Percentiles rank a stretch among this genome's conserved stretches.
phyloP scores from a whole-genome alignment of 2,329 filamentous ascomycete genomes.

The Fusarium sp. region DNA sequence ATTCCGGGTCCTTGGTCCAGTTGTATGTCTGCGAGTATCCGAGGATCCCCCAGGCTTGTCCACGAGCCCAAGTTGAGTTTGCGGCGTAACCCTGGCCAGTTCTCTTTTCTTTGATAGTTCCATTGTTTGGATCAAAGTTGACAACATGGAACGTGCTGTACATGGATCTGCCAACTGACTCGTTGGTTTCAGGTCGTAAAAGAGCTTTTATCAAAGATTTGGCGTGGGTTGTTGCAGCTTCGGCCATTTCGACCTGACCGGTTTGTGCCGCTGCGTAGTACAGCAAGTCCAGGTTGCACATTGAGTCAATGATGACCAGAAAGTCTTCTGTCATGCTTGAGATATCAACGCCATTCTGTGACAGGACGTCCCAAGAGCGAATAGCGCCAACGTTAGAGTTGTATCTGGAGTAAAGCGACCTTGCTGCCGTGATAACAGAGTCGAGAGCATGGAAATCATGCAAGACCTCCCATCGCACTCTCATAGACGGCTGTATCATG shows the following conservation, averaged over 20 bases:
- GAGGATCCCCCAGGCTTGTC: conserved; percentile 63
- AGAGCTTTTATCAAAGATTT: conserved; percentile 53
- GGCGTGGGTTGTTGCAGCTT: conserved; percentile 54
- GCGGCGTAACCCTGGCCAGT: conserved; percentile 62
- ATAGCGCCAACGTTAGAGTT: conserved; percentile 58
- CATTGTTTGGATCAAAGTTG: conserved; percentile 59
- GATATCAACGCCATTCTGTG: conserved; percentile 47
- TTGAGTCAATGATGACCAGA: conserved; percentile 57
- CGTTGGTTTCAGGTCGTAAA: conserved; percentile 51
- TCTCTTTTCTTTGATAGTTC: conserved; percentile 55
- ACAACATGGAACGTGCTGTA: conserved; percentile 60
- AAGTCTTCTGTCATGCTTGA: conserved; percentile 50
- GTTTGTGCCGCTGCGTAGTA: conserved; percentile 51
- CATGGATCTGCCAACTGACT: conserved; percentile 20
- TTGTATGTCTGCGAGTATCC: conserved; percentile 62
- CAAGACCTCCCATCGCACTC: conserved; percentile 60
- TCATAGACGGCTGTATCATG: conserved; percentile 62
- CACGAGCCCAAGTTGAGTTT: conserved; percentile 62
- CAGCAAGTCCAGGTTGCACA: conserved; percentile 54
- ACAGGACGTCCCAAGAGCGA: conserved; percentile 59
- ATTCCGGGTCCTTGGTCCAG: conserved; percentile 59
- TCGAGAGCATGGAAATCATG: conserved; percentile 53
- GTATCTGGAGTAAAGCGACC: conserved; percentile 56
- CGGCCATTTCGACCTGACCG: conserved; percentile 41
- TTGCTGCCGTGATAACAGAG: conserved; percentile 57